Evolutionary conservation across 2,329 filamentous ascomycete genomes (phyloP).

Genomic region (Hymenoscyphus albidus): DNA sequence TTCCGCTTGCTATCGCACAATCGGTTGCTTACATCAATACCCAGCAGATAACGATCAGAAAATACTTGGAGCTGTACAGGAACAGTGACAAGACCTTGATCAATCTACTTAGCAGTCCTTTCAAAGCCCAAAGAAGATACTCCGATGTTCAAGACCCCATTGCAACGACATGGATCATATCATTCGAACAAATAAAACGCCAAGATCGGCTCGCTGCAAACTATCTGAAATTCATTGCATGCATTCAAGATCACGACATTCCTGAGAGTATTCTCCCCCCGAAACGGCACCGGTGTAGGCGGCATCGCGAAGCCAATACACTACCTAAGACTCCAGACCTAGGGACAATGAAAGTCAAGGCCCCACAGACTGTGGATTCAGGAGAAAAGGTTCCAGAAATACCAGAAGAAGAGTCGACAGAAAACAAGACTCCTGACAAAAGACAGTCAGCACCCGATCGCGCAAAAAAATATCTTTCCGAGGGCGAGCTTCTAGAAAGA

Average conservation of each 20-base stretch:
- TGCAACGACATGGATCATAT: background rate
- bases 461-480: background rate
- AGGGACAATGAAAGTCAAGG: too few species aligned
- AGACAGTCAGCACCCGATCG: background rate
- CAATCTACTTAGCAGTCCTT: constrained; percentile 7
- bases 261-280: constrained; percentile 7
- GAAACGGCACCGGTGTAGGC: constrained; percentile 7
- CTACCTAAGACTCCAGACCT: too few species aligned
- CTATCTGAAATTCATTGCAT: constrained; percentile 33
- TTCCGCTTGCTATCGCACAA: constrained; percentile 34
- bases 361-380: too few species aligned
- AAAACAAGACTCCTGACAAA: constrained; percentile 4
- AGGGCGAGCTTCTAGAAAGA: background rate
- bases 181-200: background rate
- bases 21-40: constrained; percentile 26
- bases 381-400: too few species aligned
- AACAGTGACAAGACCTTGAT: constrained; percentile 6
- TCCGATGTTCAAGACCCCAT: constrained; percentile 18
- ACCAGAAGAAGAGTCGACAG: background rate
- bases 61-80: constrained; percentile 18
- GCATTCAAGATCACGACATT: constrained; percentile 32
- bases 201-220: constrained; percentile 26
- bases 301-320: too few species aligned
- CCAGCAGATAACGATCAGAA: constrained; percentile 14
- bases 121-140: constrained; percentile 17